Evolutionary conservation across 106 monocot species (phyloP).

Genomic region (Phalaenopsis aphrodite): DNA sequence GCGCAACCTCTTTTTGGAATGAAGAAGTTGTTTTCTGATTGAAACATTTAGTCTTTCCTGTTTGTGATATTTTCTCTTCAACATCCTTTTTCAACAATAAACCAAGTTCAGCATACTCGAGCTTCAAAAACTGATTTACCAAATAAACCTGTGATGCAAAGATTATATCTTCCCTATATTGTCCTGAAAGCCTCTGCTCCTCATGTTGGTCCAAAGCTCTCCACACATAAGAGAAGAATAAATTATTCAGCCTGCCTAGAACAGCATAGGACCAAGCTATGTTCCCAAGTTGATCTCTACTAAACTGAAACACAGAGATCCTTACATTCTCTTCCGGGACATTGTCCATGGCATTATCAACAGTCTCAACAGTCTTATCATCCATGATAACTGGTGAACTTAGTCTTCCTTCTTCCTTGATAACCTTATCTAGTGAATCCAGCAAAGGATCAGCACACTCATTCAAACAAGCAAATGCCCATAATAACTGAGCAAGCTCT

Average conservation of each 20-base stretch:
- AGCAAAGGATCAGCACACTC: slow-evolving; percentile 53
- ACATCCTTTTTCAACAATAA: slow-evolving; percentile 44
- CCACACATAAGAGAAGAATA: slow-evolving; percentile 78
- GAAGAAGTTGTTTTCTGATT: slow-evolving; percentile 85
- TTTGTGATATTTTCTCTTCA: slow-evolving; percentile 64
- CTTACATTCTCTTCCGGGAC: slow-evolving; percentile 7
- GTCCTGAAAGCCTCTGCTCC: slow-evolving; percentile 57
- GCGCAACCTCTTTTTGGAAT: slow-evolving; percentile 90
- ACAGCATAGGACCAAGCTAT: slow-evolving; percentile 91
- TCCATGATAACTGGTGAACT: slow-evolving; percentile 1
- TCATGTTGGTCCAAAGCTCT: slow-evolving; percentile 44
- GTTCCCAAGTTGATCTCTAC: slow-evolving; percentile 79
- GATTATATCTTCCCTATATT: slow-evolving; percentile 81
- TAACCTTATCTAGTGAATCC: slow-evolving; percentile 51
- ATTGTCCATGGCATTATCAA: slow-evolving; percentile 5
- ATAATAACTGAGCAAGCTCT: slow-evolving; percentile 81
- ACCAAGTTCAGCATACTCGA: slow-evolving; percentile 69
- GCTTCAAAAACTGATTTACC: slow-evolving; percentile 82
- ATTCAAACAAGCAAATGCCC: slow-evolving; percentile 92
- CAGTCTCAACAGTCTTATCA: background rate
- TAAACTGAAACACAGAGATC: slow-evolving; percentile 34
- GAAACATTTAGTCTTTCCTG: slow-evolving; percentile 81
- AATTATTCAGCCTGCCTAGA: slow-evolving; percentile 64
- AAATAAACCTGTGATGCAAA: slow-evolving; percentile 82
- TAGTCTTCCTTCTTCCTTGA: slow-evolving; percentile 21